A percentile compares a stretch with the other conserved stretches of the same genome.
Evolutionary conservation across 305 asterid genomes (phyloP).

Genomic region (Striga hermonthica): DNA sequence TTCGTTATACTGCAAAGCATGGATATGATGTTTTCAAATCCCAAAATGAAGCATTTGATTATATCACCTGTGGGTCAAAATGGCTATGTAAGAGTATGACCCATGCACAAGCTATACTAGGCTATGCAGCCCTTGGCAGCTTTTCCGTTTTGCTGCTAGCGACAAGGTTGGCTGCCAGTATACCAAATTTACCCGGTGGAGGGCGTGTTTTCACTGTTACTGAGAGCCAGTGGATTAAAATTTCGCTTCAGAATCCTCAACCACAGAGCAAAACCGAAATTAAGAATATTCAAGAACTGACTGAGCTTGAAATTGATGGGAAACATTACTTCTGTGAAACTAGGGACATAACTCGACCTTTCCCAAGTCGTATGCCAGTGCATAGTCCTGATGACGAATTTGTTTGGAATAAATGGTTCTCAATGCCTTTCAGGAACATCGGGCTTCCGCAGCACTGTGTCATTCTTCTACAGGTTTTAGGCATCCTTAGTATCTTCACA

Average conservation of each 20-base stretch:
- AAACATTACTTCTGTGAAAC: constrained; percentile 93
- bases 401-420: constrained; percentile 97
- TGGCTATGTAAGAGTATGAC: constrained; percentile 61
- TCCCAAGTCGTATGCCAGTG: constrained; percentile 82
- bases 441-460: constrained; percentile 91
- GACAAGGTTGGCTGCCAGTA: constrained; percentile 66
- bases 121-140: constrained; percentile 92
- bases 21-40: constrained; percentile 83
- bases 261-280: constrained; percentile 81
- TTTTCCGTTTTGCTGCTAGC: constrained; percentile 77
- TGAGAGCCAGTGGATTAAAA: constrained; percentile 93
- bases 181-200: constrained; percentile 93
- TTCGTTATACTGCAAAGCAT: constrained; percentile 54
- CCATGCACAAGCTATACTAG: constrained; percentile 82
- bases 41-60: constrained; percentile 78
- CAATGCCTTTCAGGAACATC: constrained; percentile 73
- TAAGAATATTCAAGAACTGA: constrained; percentile 81
- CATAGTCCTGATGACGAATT: constrained; percentile 87
- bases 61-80: constrained; percentile 73
- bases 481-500: constrained; percentile 44
- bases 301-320: constrained; percentile 93
- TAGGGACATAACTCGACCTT: constrained; percentile 89
- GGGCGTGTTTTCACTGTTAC: constrained; percentile 81
- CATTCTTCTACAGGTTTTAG: constrained; percentile 85
- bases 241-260: constrained; percentile 87